Conservation (phyloP, 331 rosid species). For the Telfairia occidentalis region DNA sequence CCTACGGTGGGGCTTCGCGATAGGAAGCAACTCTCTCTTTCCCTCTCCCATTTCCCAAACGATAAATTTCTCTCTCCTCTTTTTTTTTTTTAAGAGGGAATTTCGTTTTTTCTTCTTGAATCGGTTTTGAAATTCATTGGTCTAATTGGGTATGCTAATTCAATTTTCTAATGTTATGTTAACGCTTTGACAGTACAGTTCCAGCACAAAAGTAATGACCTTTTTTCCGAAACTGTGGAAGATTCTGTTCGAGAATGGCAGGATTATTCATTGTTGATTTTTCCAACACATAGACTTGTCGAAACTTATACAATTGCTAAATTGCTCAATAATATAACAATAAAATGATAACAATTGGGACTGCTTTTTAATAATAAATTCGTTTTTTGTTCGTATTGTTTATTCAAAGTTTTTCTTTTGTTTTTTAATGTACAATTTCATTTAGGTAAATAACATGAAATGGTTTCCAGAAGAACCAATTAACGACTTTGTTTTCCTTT, state of each 20-base stretch:
- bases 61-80: background rate
- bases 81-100: background rate
- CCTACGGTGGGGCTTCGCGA: background rate
- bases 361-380: background rate
- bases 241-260: background rate
- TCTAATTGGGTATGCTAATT: conserved; percentile 3
- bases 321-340: background rate
- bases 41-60: background rate
- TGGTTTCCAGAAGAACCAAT: no score
- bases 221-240: background rate
- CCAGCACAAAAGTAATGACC: background rate
- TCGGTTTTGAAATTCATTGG: background rate
- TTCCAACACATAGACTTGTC: background rate
- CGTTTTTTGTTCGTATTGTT: no score
- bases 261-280: background rate
- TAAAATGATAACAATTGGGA: background rate
- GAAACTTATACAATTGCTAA: background rate
- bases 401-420: no score
- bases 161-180: conserved; percentile 1
- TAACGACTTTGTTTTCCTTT: no score
- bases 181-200: conserved; percentile 3
- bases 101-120: background rate
- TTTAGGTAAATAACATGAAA: no score
- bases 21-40: conserved; percentile 1
- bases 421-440: no score